Conservation (phyloP, 2,329 filamentous ascomycete genomes). For the Ophiostoma perfectum region DNA sequence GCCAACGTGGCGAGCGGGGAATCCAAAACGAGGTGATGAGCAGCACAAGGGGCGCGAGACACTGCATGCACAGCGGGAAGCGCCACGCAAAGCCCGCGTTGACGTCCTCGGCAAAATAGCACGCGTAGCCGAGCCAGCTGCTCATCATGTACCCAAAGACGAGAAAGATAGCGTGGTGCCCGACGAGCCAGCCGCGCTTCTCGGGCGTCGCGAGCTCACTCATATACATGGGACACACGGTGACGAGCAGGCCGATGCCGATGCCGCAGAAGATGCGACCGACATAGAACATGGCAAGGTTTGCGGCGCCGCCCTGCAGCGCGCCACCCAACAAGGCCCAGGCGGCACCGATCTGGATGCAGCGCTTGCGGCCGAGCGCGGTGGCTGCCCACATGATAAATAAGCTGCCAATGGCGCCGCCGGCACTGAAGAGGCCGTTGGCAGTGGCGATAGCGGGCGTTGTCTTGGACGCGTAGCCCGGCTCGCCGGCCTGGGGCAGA, state of each 20-base stretch:
- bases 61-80: constrained; percentile 41
- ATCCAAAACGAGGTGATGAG: constrained; percentile 39
- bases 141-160: constrained; percentile 44
- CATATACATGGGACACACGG: constrained; percentile 42
- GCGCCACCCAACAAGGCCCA: constrained; percentile 43
- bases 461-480: constrained; percentile 42
- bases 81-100: constrained; percentile 41
- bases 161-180: constrained; percentile 43
- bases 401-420: constrained; percentile 43
- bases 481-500: constrained; percentile 39
- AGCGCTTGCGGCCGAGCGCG: constrained; percentile 40
- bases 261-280: constrained; percentile 40
- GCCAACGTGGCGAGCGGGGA: constrained; percentile 45
- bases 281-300: constrained; percentile 42
- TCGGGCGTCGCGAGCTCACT: constrained; percentile 39
- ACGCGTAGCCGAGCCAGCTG: constrained; percentile 41
- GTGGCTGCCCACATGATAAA: constrained; percentile 47
- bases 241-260: constrained; percentile 40
- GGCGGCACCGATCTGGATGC: constrained; percentile 43
- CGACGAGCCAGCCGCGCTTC: constrained; percentile 41
- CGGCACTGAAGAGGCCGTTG: constrained; percentile 32
- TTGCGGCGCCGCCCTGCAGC: constrained; percentile 42
- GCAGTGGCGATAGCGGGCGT: constrained; percentile 43
- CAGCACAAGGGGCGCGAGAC: constrained; percentile 33
- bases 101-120: constrained; percentile 36